Evolutionary conservation across 2,329 filamentous ascomycete species (phyloP), one percentile per base, ranked within the genome.

Genomic region (Chrysoporthe cubensis): DNA sequence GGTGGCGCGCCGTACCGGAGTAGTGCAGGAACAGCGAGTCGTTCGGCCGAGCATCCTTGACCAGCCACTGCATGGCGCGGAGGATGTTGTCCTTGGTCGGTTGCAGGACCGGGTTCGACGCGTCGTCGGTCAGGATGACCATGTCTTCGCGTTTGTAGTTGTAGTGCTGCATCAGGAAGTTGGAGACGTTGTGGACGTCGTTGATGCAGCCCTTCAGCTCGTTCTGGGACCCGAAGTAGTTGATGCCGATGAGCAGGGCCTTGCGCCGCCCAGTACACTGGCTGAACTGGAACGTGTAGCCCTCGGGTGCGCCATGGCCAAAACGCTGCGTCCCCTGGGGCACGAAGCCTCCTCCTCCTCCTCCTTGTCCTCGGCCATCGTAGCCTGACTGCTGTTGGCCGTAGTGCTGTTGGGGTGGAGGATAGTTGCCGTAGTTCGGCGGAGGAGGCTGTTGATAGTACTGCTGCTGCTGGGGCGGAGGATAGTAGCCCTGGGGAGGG

Each of bases 151-250:
- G 83, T 83, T 88, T 90, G 79, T 93, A 94, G 62, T 86, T 84
- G 75, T 91, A 90, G 69, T 83, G 82, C 76, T 89, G 84, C 71
- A 89, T 88, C 69, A 94, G 80, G 78, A 92, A 94, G 65, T 80
- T 80, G 43, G 90, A 92, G 78, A 94, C 87, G 76, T 94, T 94
- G 80, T 90, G 88, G 44, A 91, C 90, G 76, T 94, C 91, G 79
- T 94, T 94, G 84, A 94, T 92, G 79, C 91, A 94, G 56, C 91
- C 91, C 69, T 88, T 84, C 64, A 94, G 85, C 82, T 92, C 89
- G 61, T 87, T 90, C 32, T 88, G 80, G 75, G 91, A 89, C 64
- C 88, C 88, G 73, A 93, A 90, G 81, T 94, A 94, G 83, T 94
- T 94, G 83, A 94, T 92, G 64, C 91, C 91, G 71, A 94, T 92